Evolutionary conservation across 148 eudicot genomes (phyloP), one percentile per base, ranked within the genome.

Genomic region (Chenopodium berlandieri): DNA sequence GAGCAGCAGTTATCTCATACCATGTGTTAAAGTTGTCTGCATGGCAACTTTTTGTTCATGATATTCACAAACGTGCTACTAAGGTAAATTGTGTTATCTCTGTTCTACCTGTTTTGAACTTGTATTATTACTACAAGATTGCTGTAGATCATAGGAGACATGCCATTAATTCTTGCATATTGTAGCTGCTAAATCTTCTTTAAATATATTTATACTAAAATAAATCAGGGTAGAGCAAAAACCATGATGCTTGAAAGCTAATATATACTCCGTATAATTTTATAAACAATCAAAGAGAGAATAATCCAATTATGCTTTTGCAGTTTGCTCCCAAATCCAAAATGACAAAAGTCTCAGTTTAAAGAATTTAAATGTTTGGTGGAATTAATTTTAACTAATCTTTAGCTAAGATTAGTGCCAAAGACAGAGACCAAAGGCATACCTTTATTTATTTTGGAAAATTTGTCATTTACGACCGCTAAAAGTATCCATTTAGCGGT

Each of bases 1-100:
- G 99, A 86, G 99, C 97, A 70, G 97, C 97, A 65, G 88, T 91
- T 71, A 92, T 95, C 81, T 95, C 99, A 76, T 94, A 85, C 82
- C 88, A 94, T 79, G 97, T 92, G 52, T 84, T 92, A 79, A 94
- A 95, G 93, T 86, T 95, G 75, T 87, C 95, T 30, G 32, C 91
- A 37, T 92, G 97, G 93, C 94, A 88, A n/a, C 75, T 90, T 73
- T 89, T 94, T 82, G 92, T 94, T 79, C 95, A 90, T 72, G 99
- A 94, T 85, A 85, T 88, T 22, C 80, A 87, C 23, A 90, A 84
- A 73, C 97, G 98, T 47, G 90, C 99, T 23, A 80, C 84, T 65
- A 92, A 93, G 98, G 99, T 92, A 85, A 74, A 73, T 54, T 77
- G 9, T 82, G 17, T n/a, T 79, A 64, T 74, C 13, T 22, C 32